Evolutionary conservation across 768 basidiomycete species (phyloP), one percentile per base, ranked within the genome.

Genomic region (Crassisporium funariophilum): DNA sequence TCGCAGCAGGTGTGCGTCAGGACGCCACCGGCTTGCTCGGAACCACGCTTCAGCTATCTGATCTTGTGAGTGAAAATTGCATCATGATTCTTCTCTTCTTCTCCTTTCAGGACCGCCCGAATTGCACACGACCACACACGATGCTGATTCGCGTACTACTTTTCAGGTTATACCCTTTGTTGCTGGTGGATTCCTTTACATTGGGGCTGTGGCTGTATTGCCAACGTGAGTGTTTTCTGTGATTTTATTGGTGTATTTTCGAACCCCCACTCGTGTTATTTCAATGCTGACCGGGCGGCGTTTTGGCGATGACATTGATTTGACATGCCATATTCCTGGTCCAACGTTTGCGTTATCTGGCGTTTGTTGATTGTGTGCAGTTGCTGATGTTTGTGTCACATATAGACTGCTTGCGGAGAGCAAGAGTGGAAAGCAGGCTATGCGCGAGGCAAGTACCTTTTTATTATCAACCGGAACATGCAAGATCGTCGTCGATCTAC

Each of bases 171-270:
- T 92, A 53, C 89, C 90, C 12, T 91, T 90, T 61, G 90, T 91
- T 35, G 90, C 91, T 24, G 91, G 91, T 53, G 91, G 91, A 13
- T 97, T 95, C 72, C 71, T 95, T 58, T 95, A 94, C 68, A 94
- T 95, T 61, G 93, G 91, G 20, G 89, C 90, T 22, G 93, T 95
- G 46, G 91, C 91, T 38, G 91, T 94, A 50, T 71, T 94, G 49
- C 92, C 92, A 57, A 90, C 88, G 89, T 91, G 77, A 61, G 88
- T 77, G 15, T 48, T 49, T 52, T 46, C 27, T 10, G 35, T 38
- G 36, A 24, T 49, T 35, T 51, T 38, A 50, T 47, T 38, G 44
- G 42, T 21, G 25, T 44, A 20, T 39, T 48, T 37, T 42, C 10
- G 11, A n/a, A 11, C n/a, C 22, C 16, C 23, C 33, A 29, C 35